Base-by-base conservation (phyloP, 2,329 filamentous ascomycete species). In the Apiospora marii region DNA sequence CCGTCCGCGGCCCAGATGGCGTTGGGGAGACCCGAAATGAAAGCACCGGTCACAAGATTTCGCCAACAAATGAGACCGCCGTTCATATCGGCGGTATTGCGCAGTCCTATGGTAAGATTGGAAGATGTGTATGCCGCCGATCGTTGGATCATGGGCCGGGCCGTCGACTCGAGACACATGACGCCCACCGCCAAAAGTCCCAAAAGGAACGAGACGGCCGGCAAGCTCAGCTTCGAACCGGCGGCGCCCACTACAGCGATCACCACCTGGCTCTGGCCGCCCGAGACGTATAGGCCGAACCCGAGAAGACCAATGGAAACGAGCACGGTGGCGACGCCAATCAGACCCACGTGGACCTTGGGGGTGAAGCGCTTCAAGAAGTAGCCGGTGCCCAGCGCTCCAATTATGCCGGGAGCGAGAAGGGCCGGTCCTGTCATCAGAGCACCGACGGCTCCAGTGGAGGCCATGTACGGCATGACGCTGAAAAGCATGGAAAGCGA, bases 111-210 rank as follows among this genome's bases (percentile, higher is more conserved):
- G n/a, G 80, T 80, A 34, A 88, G 80, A 76, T 83, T 88, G 7
- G 84, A 82, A 3, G 83, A 85, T 0, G 86, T 88, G 74, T 86
- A 88, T 67, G 84, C 83, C 10, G 86, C 84, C 44, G 86, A 88
- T n/a, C 83, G 81, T 37, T 82, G 81, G 64, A 89, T 81, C 37
- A 86, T 77, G 1, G 86, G 85, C 3, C 80, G 78, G 2, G 82
- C 80, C 0, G 84, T 82, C 3, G 82, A 80, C 70, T 86, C 84
- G 7, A 88, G 79, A 2, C 81, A 75, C 37, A 82, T 78, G 0
- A 80, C 79, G 27, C 85, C 87, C 0, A 82, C 83, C 0, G 86
- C 86, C 0, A 88, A 78, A 12, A 88, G 80, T 12, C 84, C 87
- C 0, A 89, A 82, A 4, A 87, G 80, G 51, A 88, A 80, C 16